Evolutionary conservation across 108 stramenopile genomes (phyloP).

Genomic region (Conticribra guillardii): DNA sequence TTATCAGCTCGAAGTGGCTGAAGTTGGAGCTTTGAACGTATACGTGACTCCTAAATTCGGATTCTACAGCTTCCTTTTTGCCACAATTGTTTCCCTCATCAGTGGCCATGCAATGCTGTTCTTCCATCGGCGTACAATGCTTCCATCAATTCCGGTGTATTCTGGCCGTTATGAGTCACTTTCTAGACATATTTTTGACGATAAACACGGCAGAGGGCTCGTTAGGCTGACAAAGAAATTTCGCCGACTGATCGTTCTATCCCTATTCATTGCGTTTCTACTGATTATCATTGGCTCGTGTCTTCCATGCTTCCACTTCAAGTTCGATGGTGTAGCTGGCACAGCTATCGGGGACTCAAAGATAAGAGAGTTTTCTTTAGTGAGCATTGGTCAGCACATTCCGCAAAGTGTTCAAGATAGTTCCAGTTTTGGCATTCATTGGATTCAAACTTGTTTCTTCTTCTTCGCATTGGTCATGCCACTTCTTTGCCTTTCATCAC

Average conservation of each 20-base stretch:
- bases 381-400: slow-evolving; percentile 75
- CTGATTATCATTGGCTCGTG: slow-evolving; percentile 55
- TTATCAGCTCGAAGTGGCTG: slow-evolving; percentile 72
- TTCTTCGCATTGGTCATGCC: slow-evolving; percentile 89
- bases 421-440: slow-evolving; percentile 56
- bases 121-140: slow-evolving; percentile 71
- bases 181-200: slow-evolving; percentile 36
- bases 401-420: slow-evolving; percentile 68
- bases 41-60: slow-evolving; percentile 77
- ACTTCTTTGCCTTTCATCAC: slow-evolving; percentile 60
- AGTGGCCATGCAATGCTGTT: slow-evolving; percentile 81
- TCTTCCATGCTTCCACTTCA: slow-evolving; percentile 79
- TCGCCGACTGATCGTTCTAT: slow-evolving; percentile 32
- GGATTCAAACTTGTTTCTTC: slow-evolving; percentile 78
- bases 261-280: slow-evolving; percentile 31
- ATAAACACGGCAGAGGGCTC: slow-evolving; percentile 53
- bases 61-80: slow-evolving; percentile 88
- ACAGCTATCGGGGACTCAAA: slow-evolving; percentile 66
- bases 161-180: slow-evolving; percentile 48
- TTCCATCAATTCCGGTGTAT: slow-evolving; percentile 43
- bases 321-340: slow-evolving; percentile 87
- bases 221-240: slow-evolving; percentile 40
- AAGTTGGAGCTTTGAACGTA: slow-evolving; percentile 60
- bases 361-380: slow-evolving; percentile 63
- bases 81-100: slow-evolving; percentile 81